Evolutionary conservation across 805 yeast species (phyloP), one percentile per base, ranked within the genome.

Genomic region (Candida coquimbonensis): DNA sequence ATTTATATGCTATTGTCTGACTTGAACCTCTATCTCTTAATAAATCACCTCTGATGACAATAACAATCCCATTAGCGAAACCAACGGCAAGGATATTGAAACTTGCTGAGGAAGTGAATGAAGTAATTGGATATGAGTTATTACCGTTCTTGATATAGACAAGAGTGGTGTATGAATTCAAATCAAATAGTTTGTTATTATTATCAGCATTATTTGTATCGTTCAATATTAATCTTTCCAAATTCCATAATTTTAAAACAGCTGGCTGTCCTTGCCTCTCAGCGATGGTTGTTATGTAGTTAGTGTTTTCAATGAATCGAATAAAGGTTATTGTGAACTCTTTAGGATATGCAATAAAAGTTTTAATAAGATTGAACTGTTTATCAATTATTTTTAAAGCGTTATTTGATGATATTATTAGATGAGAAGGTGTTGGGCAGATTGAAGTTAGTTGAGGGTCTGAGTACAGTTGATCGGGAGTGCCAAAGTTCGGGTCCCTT

Each of bases 1-100:
- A 64, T 48, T 83, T 87, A 59, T 81, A 87, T 1, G 90, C 80
- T 0, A 83, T 62, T 27, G 97, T 69, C 57, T 91, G 98, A 52
- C 93, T 77, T 9, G 96, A 80, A 0, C 98, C 98, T 48, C 96
- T 69, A 59, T 93, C 99, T 54, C 89, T 78, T 7, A 87, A 53
- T 31, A 93, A 63, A 62, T 93, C 98, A 9, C 99, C 99, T 50
- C 98, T 68, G 0, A 90, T 77, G 7, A 90, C 66, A 2, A 90
- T 68, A 3, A 90, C 88, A 19, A 80, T 73, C 3, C 99, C 99
- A 61, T 89, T 83, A 13, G 90, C 83, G 55, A 80, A 87, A 0
- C 96, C 96, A 39, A 87, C 66, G 0, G 85, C 90, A 7, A 84
- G 61, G 32, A 86, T 76, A 3, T 87, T 73, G 49, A 82, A 75